Conservation (phyloP, 2,329 filamentous ascomycete species). For the Fusarium proliferatum region DNA sequence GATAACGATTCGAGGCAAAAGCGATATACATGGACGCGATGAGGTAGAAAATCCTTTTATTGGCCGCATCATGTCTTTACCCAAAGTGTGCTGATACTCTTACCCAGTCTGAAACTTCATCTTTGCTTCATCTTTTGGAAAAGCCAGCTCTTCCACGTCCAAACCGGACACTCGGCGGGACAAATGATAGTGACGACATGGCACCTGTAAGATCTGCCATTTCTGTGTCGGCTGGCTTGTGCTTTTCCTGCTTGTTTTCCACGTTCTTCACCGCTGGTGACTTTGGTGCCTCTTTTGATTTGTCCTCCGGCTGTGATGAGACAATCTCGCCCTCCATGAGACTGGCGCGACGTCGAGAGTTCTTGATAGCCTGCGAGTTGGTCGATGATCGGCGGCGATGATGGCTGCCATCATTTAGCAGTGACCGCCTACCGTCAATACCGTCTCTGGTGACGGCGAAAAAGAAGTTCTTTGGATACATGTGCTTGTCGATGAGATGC, state of each 20-base stretch:
- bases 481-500: constrained; percentile 94
- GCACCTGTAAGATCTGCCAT: constrained; percentile 73
- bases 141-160: constrained; percentile 68
- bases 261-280: constrained; percentile 21
- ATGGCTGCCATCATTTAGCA: constrained; percentile 72
- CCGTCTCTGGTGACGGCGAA: constrained; percentile 88
- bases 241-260: constrained; percentile 31
- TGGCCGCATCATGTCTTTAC: constrained; percentile 45
- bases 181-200: constrained; percentile 78
- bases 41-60: constrained; percentile 53
- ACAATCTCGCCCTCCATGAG: constrained; percentile 44
- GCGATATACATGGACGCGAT: constrained; percentile 29
- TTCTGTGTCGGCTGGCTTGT: constrained; percentile 56
- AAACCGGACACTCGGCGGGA: constrained; percentile 75
- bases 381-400: constrained; percentile 62
- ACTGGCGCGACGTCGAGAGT: constrained; percentile 49
- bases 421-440: constrained; percentile 84
- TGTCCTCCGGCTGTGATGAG: constrained; percentile 26
- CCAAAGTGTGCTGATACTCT: constrained; percentile 50
- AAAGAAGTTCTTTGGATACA: constrained; percentile 89
- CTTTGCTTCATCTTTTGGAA: constrained; percentile 54
- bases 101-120: constrained; percentile 36
- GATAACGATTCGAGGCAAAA: constrained; percentile 13
- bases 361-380: constrained; percentile 50
- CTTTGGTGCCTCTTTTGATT: constrained; percentile 32